Evolutionary conservation across 768 basidiomycete genomes (phyloP).

Genomic region (Lanmaoa rubissima): DNA sequence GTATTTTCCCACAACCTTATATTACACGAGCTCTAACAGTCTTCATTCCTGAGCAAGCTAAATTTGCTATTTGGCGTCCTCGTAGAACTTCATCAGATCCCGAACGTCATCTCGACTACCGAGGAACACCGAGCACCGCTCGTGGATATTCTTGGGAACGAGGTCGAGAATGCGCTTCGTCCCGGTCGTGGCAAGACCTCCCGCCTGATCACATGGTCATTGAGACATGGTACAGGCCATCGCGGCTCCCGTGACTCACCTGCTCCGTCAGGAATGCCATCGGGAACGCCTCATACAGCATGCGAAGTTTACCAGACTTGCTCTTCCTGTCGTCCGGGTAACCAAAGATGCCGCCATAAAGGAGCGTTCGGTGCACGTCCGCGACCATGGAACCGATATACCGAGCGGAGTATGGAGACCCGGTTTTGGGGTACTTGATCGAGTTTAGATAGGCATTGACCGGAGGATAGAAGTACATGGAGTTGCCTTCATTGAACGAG

Average conservation of each 20-base stretch:
- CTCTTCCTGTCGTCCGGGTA: conserved; percentile 98
- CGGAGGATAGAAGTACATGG: conserved; percentile 87
- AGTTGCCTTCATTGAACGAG: conserved; percentile 99
- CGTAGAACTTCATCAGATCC: conserved; percentile 87
- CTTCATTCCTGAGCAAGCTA: not conserved
- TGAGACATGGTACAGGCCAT: not conserved
- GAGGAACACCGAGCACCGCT: conserved; percentile 90
- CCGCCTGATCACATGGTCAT: conserved; percentile 56
- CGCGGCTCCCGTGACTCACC: conserved; percentile 41
- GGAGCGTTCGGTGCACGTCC: conserved; percentile 92
- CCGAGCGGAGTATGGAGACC: conserved; percentile 83
- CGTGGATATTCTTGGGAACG: conserved; percentile 81
- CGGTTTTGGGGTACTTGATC: conserved; percentile 83
- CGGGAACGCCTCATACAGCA: conserved; percentile 97
- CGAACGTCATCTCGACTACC: conserved; percentile 91
- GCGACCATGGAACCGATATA: conserved; percentile 99
- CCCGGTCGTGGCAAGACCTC: conserved; percentile 95
- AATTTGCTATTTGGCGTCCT: conserved; percentile 29
- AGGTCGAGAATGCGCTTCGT: conserved; percentile 93
- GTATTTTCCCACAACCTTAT: not conserved
- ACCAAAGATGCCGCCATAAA: conserved; percentile 98
- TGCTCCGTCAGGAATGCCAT: conserved; percentile 96
- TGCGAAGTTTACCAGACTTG: conserved; percentile 90
- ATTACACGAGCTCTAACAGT: conserved; percentile 4
- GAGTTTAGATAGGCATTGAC: conserved; percentile 81